A percentile compares a stretch with the other conserved stretches of the same genome.
Evolutionary conservation across 2,329 filamentous ascomycete species (phyloP).

Genomic region (Trichoderma guizhouense): DNA sequence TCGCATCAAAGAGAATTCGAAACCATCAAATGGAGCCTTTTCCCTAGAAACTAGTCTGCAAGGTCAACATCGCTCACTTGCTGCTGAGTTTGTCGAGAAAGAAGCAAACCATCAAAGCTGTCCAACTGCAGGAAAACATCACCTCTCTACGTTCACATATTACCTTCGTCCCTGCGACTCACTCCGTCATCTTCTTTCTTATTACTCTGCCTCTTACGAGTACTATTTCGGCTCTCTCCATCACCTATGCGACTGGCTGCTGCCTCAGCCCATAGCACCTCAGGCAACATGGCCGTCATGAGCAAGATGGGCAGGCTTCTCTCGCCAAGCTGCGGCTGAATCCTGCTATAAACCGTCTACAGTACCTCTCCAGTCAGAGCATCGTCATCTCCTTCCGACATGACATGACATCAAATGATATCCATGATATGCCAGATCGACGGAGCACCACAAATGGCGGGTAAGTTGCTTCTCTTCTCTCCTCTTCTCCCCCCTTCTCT

Average conservation of each 20-base stretch:
- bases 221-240: background rate
- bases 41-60: background rate
- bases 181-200: background rate
- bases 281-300: background rate
- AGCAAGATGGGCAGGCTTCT: background rate
- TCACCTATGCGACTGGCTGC: background rate
- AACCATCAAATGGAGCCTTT: background rate
- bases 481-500: background rate
- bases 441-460: background rate
- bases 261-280: background rate
- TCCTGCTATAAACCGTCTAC: background rate
- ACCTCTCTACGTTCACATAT: background rate
- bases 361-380: background rate
- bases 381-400: background rate
- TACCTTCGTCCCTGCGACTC: background rate
- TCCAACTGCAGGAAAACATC: background rate
- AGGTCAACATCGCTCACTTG: background rate
- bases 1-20: background rate
- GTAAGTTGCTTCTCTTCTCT: background rate
- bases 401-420: background rate
- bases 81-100: background rate
- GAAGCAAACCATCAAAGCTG: background rate
- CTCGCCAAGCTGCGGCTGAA: conserved; percentile 1
- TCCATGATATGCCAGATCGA: background rate
- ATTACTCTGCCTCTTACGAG: background rate